phyloP scores from a whole-genome alignment of 2,329 filamentous ascomycete species.

The Fusarium globosum region DNA sequence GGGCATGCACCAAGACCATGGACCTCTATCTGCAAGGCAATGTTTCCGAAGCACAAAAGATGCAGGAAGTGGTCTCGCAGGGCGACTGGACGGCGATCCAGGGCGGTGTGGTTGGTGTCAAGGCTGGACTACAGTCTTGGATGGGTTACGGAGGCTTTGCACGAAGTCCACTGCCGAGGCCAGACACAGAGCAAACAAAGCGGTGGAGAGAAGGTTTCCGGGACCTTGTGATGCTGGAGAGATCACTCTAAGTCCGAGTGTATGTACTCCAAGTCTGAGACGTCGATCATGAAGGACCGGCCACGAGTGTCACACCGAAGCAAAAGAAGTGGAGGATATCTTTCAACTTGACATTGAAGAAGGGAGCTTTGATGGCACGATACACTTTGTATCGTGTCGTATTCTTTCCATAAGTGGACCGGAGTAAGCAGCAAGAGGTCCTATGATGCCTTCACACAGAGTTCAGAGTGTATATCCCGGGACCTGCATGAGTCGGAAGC shows the following conservation, averaged over 20 bases:
- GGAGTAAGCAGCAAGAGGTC: constrained; percentile 1
- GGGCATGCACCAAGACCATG: constrained; percentile 70
- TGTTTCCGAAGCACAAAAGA: constrained; percentile 67
- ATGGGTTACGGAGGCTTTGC: constrained; percentile 72
- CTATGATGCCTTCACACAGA: constrained; percentile 3
- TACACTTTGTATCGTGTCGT: neutral
- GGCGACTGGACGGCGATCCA: constrained; percentile 80
- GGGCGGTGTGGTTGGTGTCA: constrained; percentile 77
- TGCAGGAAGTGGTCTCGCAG: constrained; percentile 73
- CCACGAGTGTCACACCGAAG: constrained; percentile 24
- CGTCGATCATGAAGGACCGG: constrained; percentile 9
- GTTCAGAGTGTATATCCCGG: constrained; percentile 7
- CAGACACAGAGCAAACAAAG: constrained; percentile 59
- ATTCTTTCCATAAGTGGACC: neutral
- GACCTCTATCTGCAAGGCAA: constrained; percentile 69
- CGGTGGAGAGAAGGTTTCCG: constrained; percentile 67
- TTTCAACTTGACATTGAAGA: neutral
- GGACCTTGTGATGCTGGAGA: constrained; percentile 63
- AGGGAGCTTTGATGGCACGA: constrained; percentile 8
- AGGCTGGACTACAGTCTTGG: constrained; percentile 73
- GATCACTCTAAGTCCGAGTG: constrained; percentile 52
- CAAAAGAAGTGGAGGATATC: constrained; percentile 4
- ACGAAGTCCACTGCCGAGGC: constrained; percentile 51
- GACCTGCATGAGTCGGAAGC: constrained; percentile 30
- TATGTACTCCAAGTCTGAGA: constrained; percentile 45